These are phyloP conservation scores for Komagataea norvegica DNA, from an alignment of 1,139 yeast species.

Conservation along the genomic window DNA sequence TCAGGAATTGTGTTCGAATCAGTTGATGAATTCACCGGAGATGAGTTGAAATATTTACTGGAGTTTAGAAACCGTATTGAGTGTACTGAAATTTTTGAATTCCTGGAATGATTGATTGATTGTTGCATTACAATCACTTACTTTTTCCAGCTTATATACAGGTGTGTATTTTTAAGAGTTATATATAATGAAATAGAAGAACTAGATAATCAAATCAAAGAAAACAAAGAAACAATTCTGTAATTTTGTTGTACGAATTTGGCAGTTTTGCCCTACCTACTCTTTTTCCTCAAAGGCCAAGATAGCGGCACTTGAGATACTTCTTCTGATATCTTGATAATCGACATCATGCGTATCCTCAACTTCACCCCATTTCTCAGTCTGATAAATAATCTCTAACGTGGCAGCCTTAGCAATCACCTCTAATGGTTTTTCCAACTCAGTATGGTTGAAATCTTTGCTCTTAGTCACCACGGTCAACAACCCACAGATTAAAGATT, in stretches of 20 bases:
- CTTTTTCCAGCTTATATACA: not conserved
- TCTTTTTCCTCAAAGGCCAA: conserved; percentile 35
- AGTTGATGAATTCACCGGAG: conserved; percentile 18
- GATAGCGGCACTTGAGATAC: conserved; percentile 76
- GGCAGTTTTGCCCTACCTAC: not conserved
- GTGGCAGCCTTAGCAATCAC: conserved; percentile 76
- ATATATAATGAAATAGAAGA: not conserved
- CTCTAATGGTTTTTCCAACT: conserved; percentile 43
- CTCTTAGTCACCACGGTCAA: conserved; percentile 30
- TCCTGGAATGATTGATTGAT: conserved; percentile 16
- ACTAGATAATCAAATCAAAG: too few relatives aligned
- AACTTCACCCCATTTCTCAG: conserved; percentile 94
- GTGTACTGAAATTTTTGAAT: conserved; percentile 21
- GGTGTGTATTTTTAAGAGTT: not conserved
- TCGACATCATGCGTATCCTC: conserved; percentile 98
- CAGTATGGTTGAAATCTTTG: conserved; percentile 15
- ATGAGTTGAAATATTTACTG: conserved; percentile 17
- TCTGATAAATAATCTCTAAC: conserved; percentile 79
- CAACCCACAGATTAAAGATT: conserved; percentile 79
- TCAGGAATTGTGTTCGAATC: conserved; percentile 22
- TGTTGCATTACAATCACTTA: not conserved
- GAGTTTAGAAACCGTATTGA: conserved; percentile 24
- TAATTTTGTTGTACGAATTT: too few relatives aligned
- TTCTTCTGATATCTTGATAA: conserved; percentile 80
- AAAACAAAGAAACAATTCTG: too few relatives aligned